Conservation (phyloP, 2,329 filamentous ascomycete species). For the Drechslerella dactyloides region DNA sequence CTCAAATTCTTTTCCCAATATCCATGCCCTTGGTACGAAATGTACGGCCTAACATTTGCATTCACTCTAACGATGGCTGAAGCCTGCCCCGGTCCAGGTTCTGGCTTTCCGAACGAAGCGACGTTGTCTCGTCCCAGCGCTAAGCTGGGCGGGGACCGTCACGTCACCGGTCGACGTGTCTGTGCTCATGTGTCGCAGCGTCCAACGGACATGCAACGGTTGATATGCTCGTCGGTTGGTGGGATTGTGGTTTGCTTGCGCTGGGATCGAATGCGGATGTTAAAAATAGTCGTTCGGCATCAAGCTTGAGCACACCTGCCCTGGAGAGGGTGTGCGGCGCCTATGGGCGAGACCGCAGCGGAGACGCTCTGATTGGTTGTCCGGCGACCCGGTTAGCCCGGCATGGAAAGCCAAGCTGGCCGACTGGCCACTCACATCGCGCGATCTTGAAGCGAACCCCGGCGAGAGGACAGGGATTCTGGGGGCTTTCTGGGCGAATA, state of each 20-base stretch:
- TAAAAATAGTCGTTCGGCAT: slow-evolving; percentile 46
- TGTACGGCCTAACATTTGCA: not conserved
- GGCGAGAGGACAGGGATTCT: slow-evolving; percentile 14
- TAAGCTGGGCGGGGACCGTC: not conserved
- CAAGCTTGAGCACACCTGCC: too few relatives aligned
- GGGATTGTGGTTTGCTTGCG: not conserved
- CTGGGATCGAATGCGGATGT: not conserved
- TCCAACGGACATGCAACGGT: not conserved
- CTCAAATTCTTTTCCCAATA: slow-evolving; percentile 1
- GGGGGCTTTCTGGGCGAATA: slow-evolving; percentile 32
- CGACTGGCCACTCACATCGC: slow-evolving; percentile 46
- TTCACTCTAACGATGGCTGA: not conserved
- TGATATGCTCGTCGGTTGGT: not conserved
- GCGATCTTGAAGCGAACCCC: slow-evolving; percentile 16
- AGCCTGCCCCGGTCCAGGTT: not conserved
- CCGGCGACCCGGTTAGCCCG: slow-evolving; percentile 20
- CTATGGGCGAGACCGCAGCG: slow-evolving; percentile 35
- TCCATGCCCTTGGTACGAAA: not conserved
- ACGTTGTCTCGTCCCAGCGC: not conserved
- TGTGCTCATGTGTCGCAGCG: too few relatives aligned
- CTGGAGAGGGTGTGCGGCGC: slow-evolving; percentile 49
- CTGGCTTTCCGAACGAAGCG: not conserved
- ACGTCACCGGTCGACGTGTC: not conserved
- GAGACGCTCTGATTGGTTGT: slow-evolving; percentile 29
- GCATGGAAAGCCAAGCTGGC: slow-evolving; percentile 29